Conservation (phyloP, 495 filamentous ascomycete species). For the Bacidia gigantensis region DNA sequence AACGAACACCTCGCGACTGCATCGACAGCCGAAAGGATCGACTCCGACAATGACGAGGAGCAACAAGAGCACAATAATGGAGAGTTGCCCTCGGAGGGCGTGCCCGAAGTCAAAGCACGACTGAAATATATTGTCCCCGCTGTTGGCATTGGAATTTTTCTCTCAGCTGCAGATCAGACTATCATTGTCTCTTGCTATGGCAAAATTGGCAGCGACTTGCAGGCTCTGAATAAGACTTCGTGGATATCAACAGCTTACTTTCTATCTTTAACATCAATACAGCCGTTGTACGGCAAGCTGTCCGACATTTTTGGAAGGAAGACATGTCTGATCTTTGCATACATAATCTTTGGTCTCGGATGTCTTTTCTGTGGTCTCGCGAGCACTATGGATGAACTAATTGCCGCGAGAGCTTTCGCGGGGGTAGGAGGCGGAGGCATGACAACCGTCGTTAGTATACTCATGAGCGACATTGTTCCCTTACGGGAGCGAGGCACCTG, state of each 20-base stretch:
- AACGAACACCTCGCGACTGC: not conserved
- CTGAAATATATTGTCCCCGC: slow-evolving; percentile 37
- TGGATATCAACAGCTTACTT: slow-evolving; percentile 67
- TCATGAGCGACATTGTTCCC: slow-evolving; percentile 65
- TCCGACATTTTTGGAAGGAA: slow-evolving; percentile 19
- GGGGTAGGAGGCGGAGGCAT: slow-evolving; percentile 79
- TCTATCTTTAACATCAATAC: slow-evolving; percentile 16
- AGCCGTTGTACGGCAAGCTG: slow-evolving; percentile 17
- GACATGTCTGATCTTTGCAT: slow-evolving; percentile 15
- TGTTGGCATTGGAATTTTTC: slow-evolving; percentile 47
- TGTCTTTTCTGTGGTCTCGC: slow-evolving; percentile 18
- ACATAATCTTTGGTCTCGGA: slow-evolving; percentile 15
- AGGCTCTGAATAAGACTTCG: slow-evolving; percentile 63
- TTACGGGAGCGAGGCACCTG: slow-evolving; percentile 65
- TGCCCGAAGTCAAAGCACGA: slow-evolving; percentile 22
- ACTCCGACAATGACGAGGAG: not conserved
- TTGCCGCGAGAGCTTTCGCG: slow-evolving; percentile 46
- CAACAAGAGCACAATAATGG: not conserved
- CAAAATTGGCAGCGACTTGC: slow-evolving; percentile 65
- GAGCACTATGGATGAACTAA: slow-evolving; percentile 17
- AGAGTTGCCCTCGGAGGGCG: slow-evolving; percentile 17
- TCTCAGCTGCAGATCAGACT: slow-evolving; percentile 68
- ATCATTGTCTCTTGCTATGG: slow-evolving; percentile 70
- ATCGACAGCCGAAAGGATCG: not conserved
- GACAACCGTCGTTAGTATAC: slow-evolving; percentile 65